phyloP scores from a whole-genome alignment of 2,329 filamentous ascomycete genomes.

The Mycocentrospora acerina region DNA sequence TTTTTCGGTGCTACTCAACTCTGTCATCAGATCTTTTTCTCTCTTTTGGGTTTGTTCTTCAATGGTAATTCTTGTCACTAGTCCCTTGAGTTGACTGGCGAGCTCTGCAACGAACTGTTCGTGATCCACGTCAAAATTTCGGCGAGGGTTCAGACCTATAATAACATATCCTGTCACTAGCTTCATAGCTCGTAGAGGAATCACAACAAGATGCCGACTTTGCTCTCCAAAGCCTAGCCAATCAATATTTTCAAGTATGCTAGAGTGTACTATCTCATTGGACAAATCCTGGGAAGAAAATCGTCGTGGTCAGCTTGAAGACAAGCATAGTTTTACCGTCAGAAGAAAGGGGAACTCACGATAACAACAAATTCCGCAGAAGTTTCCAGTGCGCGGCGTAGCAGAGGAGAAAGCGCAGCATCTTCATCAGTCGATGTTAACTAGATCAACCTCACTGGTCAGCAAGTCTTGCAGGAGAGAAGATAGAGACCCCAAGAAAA shows the following conservation, averaged over 20 bases:
- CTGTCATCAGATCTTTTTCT: constrained; percentile 1
- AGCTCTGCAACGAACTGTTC: constrained; percentile 6
- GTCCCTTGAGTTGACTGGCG: constrained; percentile 2
- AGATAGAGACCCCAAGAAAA: too few species aligned
- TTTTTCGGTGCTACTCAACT: constrained; percentile 5
- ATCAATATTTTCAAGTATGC: constrained; percentile 1
- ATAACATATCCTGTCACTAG: constrained; percentile 1
- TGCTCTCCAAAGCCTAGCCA: constrained; percentile 8
- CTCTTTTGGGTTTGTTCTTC: not conserved
- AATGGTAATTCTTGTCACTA: not conserved
- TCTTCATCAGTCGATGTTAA: not conserved
- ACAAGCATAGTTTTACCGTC: too few species aligned
- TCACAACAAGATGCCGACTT: constrained; percentile 4
- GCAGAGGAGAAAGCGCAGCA: not conserved
- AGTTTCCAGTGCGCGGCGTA: not conserved
- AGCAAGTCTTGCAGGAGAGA: too few species aligned
- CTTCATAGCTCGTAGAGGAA: not conserved
- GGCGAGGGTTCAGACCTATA: constrained; percentile 4
- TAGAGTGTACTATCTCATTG: not conserved
- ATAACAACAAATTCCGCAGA: not conserved
- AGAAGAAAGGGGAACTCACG: too few species aligned
- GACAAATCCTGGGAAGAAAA: constrained; percentile 1
- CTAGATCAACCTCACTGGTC: too few species aligned
- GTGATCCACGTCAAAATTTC: constrained; percentile 5
- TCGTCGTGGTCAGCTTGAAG: too few species aligned